These are phyloP conservation scores for Xylaria sp. DNA, from an alignment of 2,329 filamentous ascomycete genomes.

Conservation along the genomic window DNA sequence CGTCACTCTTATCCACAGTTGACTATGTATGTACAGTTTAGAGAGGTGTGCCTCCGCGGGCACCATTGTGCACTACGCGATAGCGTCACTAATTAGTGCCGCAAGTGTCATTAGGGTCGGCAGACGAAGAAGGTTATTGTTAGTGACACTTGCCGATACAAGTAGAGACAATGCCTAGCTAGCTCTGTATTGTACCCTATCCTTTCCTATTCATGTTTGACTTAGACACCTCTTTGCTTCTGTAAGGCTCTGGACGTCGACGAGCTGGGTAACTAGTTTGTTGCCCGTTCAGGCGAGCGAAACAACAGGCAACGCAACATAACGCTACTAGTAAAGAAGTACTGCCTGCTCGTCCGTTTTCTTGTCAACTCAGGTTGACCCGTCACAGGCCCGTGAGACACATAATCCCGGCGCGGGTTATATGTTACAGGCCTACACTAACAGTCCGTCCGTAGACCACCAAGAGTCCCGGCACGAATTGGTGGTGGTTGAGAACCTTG, in stretches of 20 bases:
- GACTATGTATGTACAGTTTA: constrained; percentile 41
- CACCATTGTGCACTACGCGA: constrained; percentile 41
- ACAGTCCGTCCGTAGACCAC: constrained; percentile 36
- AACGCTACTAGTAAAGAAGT: constrained; percentile 23
- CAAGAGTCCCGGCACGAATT: constrained; percentile 47
- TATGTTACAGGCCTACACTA: constrained; percentile 33
- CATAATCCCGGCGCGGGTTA: constrained; percentile 38
- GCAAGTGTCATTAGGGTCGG: constrained; percentile 42
- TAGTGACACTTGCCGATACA: constrained; percentile 35
- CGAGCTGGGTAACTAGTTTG: constrained; percentile 9
- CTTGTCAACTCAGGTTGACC: constrained; percentile 37
- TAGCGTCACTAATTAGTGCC: constrained; percentile 41
- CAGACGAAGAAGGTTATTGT: constrained; percentile 46
- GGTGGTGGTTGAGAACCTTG: constrained; percentile 44
- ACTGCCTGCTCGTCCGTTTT: constrained; percentile 32
- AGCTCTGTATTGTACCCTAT: constrained; percentile 24
- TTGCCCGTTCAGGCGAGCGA: constrained; percentile 14
- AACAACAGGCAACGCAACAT: constrained; percentile 3
- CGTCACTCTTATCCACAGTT: constrained; percentile 47
- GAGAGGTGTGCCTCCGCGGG: constrained; percentile 40
- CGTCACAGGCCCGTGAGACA: constrained; percentile 35
- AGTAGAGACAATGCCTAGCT: constrained; percentile 31
- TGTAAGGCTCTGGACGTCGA: constrained; percentile 28
- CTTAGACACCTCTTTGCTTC: constrained; percentile 18
- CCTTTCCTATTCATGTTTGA: constrained; percentile 31